These are phyloP conservation scores for Endoconidiophora laricicola DNA, from an alignment of 2,329 filamentous ascomycete species.

Conservation along the genomic window DNA sequence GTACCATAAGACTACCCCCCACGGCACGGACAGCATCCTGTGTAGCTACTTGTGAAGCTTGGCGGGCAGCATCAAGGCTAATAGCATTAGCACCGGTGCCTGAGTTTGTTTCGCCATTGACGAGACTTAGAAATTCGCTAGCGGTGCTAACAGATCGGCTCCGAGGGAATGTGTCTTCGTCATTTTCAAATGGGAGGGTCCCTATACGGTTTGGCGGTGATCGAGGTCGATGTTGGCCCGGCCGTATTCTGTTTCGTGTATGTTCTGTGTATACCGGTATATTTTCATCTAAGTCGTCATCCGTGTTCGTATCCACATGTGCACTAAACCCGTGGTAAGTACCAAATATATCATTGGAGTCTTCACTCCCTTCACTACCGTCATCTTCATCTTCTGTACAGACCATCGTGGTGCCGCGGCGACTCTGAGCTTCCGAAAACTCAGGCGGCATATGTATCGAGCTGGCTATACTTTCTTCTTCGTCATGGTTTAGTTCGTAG, in stretches of 20 bases:
- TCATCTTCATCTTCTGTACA: constrained; percentile 16
- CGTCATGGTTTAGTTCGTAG: constrained; percentile 15
- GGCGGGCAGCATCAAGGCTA: constrained; percentile 3
- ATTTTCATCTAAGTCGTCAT: background rate
- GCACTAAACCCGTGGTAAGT: no score
- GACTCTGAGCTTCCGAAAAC: no score
- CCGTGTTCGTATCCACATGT: background rate
- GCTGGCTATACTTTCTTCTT: constrained; percentile 20
- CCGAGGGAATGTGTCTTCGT: constrained; percentile 19
- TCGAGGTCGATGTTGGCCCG: background rate
- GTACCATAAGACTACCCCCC: constrained; percentile 46
- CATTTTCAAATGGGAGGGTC: constrained; percentile 36
- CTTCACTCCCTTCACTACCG: constrained; percentile 19
- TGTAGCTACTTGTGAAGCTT: constrained; percentile 6
- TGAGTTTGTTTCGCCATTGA: constrained; percentile 19
- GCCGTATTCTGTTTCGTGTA: background rate
- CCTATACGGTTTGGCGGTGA: constrained; percentile 34
- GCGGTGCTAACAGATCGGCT: background rate
- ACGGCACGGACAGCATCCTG: constrained; percentile 41
- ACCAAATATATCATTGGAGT: constrained; percentile 8
- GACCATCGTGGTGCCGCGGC: constrained; percentile 29
- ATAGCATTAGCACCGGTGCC: constrained; percentile 20
- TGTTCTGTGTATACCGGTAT: no score
- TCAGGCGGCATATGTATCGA: no score
- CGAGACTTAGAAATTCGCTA: background rate